A percentile compares a stretch with the other conserved stretches of the same genome.
phyloP scores from a whole-genome alignment of 2,329 filamentous ascomycete genomes.

The Fusarium foetens region DNA sequence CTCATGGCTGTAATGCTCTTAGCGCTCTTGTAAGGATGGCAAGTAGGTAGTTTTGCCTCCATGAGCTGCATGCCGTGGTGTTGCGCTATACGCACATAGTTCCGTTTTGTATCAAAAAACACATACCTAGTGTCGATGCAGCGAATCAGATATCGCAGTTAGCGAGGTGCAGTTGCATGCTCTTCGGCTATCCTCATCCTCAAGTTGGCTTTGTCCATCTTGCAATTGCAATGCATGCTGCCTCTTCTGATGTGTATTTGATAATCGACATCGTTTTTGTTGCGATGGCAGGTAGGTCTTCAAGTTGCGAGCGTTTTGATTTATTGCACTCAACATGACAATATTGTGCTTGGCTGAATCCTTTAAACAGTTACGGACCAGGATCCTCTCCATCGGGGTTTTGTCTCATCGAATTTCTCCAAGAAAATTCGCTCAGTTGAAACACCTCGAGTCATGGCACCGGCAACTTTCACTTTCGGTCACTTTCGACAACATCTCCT shows the following conservation, averaged over 20 bases:
- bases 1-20: not conserved
- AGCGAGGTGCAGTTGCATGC: conserved; percentile 7
- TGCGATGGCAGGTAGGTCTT: too few relatives aligned
- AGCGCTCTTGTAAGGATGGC: not conserved
- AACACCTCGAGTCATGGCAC: conserved; percentile 25
- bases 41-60: not conserved
- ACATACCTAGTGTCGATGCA: conserved; percentile 4
- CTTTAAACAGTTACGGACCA: not conserved
- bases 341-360: not conserved
- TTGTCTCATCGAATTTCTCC: not conserved
- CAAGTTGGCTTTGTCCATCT: not conserved
- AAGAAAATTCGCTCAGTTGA: conserved; percentile 9
- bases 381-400: not conserved
- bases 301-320: not conserved
- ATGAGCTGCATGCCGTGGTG: conserved; percentile 18
- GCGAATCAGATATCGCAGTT: conserved; percentile 25
- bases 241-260: not conserved
- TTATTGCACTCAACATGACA: not conserved
- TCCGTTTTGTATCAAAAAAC: conserved; percentile 2
- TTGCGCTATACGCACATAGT: not conserved
- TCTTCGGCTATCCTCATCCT: not conserved
- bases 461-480: conserved; percentile 3
- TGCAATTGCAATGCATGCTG: not conserved
- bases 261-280: not conserved
- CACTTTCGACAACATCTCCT: not conserved